These are phyloP conservation scores for Reutealis trisperma DNA, from an alignment of 345 rosid species.

Conservation along the genomic window DNA sequence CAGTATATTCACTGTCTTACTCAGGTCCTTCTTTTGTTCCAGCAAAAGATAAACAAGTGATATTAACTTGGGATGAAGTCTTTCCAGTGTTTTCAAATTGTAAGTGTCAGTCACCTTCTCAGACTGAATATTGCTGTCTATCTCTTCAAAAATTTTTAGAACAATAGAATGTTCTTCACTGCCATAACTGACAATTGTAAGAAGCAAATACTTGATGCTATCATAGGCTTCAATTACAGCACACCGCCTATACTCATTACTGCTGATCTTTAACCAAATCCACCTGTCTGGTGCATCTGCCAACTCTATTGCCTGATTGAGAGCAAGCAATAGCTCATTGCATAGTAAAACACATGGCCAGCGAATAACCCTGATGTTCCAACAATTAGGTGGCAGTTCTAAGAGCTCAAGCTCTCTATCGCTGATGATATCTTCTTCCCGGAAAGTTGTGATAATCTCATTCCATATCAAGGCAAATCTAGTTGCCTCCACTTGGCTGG, in stretches of 20 bases:
- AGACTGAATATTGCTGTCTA: constrained; percentile 48
- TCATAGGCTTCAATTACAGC: constrained; percentile 90
- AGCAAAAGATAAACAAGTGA: constrained; percentile 64
- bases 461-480: constrained; percentile 93
- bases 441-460: constrained; percentile 66
- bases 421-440: constrained; percentile 86
- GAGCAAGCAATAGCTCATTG: constrained; percentile 85
- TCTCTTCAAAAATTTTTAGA: constrained; percentile 45
- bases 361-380: constrained; percentile 81
- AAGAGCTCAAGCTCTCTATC: constrained; percentile 77
- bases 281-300: constrained; percentile 67
- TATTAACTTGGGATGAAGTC: constrained; percentile 65
- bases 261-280: constrained; percentile 80
- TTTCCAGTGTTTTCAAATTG: constrained; percentile 46
- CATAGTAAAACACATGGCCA: constrained; percentile 91
- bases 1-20: constrained; percentile 59
- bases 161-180: constrained; percentile 67
- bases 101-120: constrained; percentile 47
- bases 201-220: constrained; percentile 69
- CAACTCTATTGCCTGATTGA: constrained; percentile 75
- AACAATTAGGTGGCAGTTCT: constrained; percentile 78
- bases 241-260: constrained; percentile 81
- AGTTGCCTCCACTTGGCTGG: constrained; percentile 79
- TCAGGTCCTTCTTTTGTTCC: constrained; percentile 50
- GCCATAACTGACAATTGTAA: constrained; percentile 44